Conservation (phyloP, 1,284 basidiomycete species). For the Athelia psychrophila region DNA sequence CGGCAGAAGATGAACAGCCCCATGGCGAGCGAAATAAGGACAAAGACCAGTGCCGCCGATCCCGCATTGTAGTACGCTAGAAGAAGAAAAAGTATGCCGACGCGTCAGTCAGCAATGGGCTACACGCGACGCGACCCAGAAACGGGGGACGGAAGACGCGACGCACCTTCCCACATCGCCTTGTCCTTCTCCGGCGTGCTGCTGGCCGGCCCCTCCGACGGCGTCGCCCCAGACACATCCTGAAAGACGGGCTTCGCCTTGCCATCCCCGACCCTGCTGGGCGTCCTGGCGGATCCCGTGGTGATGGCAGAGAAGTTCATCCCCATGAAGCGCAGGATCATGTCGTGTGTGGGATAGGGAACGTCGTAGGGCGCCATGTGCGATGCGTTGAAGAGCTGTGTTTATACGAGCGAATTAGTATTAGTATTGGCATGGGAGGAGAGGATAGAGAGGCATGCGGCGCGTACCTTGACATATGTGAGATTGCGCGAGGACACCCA, state of each 20-base stretch:
- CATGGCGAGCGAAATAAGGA: conserved; percentile 70
- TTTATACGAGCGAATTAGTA: not conserved
- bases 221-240: conserved; percentile 32
- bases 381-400: conserved; percentile 81
- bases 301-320: conserved; percentile 82
- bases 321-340: conserved; percentile 96
- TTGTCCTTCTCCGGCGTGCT: conserved; percentile 73
- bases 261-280: conserved; percentile 72
- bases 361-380: conserved; percentile 95
- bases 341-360: conserved; percentile 90
- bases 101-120: too few relatives aligned
- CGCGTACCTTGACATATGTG: conserved; percentile 84
- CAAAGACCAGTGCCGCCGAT: conserved; percentile 79
- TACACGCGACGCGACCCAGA: too few relatives aligned
- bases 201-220: conserved; percentile 31
- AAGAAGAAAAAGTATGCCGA: too few relatives aligned
- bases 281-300: conserved; percentile 71
- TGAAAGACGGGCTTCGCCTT: conserved; percentile 55
- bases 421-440: not conserved
- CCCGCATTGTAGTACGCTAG: conserved; percentile 91
- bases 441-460: not conserved
- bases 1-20: conserved; percentile 77
- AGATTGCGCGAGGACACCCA: conserved; percentile 90
- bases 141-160: not conserved
- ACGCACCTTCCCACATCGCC: conserved; percentile 82